Base-by-base conservation (phyloP, 805 yeast species). In the Saturnispora besseyi region DNA sequence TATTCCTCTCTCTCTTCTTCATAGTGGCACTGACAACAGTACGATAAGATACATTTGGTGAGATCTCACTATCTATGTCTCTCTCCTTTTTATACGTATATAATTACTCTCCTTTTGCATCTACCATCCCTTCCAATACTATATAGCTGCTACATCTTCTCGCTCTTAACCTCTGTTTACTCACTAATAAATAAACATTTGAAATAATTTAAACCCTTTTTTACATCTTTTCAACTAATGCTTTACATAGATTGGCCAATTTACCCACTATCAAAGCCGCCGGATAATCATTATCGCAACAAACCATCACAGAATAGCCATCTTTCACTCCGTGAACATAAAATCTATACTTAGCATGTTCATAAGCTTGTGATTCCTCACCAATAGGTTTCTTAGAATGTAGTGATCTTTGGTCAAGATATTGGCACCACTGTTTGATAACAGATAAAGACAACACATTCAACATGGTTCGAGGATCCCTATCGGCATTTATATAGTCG, bases 401-500 rank as follows among this genome's bases (percentile, higher is more conserved):
- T 10, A 10, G 8, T 18, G 40, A 36, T 11, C 26, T 15, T 18
- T 33, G 21, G 21, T 28, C 22, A 22, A 28, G 18, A 30, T 54
- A 46, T 18, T 59, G 58, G 9, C 55, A 54, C 65, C 67, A 66
- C 33, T 62, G 56, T 11, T 57, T 59, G 2, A 60, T 42, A n/a
- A 62, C 59, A 33, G 62, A 48, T 26, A 67, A 42, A 0, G 70
- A 59, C 24, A 64, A 50, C 1, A 65, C 65, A 41, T 62, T 60
- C 10, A 67, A 37, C 48, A 63, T 61, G 18, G 66, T 68, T 7
- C 57, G 44, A 3, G 69, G 70, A 34, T 56, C 61, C 13, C 60
- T 50, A 50, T 57, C 57, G 3, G 65, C 62, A 43, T 60, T 55
- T 13, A 64, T 61, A 44, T 62, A 63, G 42, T 63, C 64, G 6